Evolutionary conservation across 1,284 basidiomycete species (phyloP).

Genomic region (Abortiporus biennis): DNA sequence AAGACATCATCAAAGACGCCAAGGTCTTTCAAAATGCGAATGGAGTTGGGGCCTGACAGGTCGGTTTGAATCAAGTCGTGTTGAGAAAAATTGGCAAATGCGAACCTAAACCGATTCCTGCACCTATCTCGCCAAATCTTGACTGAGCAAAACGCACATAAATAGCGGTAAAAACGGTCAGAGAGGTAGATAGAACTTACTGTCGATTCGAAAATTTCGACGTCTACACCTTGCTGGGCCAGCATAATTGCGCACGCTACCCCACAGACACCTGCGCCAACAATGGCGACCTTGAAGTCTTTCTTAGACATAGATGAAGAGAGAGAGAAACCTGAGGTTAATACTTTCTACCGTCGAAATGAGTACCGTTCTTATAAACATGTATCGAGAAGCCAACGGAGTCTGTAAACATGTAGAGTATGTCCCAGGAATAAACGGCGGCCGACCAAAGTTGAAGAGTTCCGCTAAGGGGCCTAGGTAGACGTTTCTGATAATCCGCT

Average conservation of each 20-base stretch:
- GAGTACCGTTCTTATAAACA: no score
- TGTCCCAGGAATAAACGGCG: background rate
- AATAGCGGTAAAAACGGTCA: background rate
- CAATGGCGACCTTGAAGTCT: constrained; percentile 14
- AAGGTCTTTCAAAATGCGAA: constrained; percentile 6
- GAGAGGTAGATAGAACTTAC: constrained; percentile 6
- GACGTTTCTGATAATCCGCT: no score
- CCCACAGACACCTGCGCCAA: constrained; percentile 19
- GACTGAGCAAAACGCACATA: constrained; percentile 2
- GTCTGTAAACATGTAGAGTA: no score
- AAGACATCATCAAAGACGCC: constrained; percentile 8
- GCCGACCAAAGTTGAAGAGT: background rate
- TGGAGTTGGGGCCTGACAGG: constrained; percentile 9
- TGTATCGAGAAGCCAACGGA: background rate
- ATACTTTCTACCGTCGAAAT: no score
- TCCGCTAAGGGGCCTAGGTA: background rate
- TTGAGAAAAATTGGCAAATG: background rate
- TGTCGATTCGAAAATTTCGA: constrained; percentile 16
- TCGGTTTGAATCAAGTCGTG: background rate
- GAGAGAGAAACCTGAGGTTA: no score
- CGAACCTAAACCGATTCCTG: constrained; percentile 9
- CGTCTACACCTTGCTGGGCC: constrained; percentile 10
- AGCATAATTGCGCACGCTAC: constrained; percentile 14
- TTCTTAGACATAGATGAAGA: constrained; percentile 1
- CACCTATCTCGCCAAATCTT: constrained; percentile 10